Percentiles rank a stretch among this genome's conserved stretches.
Conservation (phyloP, 768 basidiomycete genomes). For the Lanmaoa pseudosensibilis region DNA sequence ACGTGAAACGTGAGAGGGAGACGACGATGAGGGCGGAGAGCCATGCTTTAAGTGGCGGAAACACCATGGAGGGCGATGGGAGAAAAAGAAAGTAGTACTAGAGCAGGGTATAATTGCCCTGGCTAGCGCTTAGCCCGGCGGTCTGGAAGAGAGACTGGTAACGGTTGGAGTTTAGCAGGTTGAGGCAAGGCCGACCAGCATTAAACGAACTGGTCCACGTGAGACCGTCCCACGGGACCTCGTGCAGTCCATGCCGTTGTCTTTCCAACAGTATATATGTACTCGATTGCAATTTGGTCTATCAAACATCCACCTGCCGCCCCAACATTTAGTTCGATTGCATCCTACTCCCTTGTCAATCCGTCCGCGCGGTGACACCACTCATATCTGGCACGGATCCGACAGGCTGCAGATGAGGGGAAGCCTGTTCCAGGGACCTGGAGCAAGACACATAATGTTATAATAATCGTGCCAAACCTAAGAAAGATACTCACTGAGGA, state of each 20-base stretch:
- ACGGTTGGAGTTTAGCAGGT: neutral
- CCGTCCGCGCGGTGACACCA: conserved; percentile 36
- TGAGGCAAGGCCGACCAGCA: neutral
- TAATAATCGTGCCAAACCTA: neutral
- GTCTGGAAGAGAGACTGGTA: neutral
- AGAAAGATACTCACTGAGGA: conserved; percentile 61
- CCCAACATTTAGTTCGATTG: neutral
- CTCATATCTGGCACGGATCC: conserved; percentile 44
- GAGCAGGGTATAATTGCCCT: conserved; percentile 12
- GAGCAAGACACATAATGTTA: conserved; percentile 2
- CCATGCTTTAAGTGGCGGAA: conserved; percentile 16
- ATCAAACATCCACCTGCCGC: neutral
- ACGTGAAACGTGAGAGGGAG: conserved; percentile 16
- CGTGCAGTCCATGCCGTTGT: neutral
- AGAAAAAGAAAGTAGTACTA: conserved; percentile 7
- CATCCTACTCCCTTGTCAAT: conserved; percentile 5
- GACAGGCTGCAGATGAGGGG: conserved; percentile 60
- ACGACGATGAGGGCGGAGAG: conserved; percentile 26
- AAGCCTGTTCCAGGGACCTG: conserved; percentile 59
- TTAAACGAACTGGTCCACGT: conserved; percentile 24
- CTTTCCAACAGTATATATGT: conserved; percentile 1
- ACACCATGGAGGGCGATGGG: conserved; percentile 2
- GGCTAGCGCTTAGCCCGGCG: neutral
- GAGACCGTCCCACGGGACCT: conserved; percentile 22
- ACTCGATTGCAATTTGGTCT: neutral